These are phyloP conservation scores for Aquanectria penicillioides DNA, from an alignment of 2,329 filamentous ascomycete genomes.

Conservation along the genomic window DNA sequence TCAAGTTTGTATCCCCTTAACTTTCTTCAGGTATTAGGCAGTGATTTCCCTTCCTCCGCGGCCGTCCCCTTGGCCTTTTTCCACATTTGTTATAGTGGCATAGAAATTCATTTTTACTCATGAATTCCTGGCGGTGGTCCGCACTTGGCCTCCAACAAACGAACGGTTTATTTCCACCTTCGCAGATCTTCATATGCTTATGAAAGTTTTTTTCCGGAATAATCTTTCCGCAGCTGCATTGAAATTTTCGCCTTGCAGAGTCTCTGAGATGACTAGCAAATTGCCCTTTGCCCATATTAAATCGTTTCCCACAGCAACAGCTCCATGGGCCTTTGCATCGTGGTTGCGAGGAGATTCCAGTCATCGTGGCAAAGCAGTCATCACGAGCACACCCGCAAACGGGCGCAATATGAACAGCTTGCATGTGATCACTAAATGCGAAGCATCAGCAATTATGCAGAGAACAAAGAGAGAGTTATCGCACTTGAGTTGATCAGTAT, in stretches of 20 bases:
- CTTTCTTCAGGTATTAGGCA: neutral
- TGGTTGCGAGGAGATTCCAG: neutral
- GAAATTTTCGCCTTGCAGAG: neutral
- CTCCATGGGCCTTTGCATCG: neutral
- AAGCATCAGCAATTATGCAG: neutral
- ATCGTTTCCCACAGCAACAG: neutral
- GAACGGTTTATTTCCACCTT: neutral
- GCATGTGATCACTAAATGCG: neutral
- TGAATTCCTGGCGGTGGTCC: neutral
- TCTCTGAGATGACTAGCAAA: neutral
- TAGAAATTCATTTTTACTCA: neutral
- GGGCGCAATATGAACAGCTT: neutral
- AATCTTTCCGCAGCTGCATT: slow-evolving; percentile 6
- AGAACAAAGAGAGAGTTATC: neutral
- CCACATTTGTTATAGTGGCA: neutral
- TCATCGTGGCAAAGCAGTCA: neutral
- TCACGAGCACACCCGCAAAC: neutral
- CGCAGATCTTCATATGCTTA: neutral
- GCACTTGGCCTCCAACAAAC: neutral
- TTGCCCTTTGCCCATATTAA: neutral
- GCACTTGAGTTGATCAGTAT: neutral
- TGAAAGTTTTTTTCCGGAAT: neutral
- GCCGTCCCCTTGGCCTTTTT: neutral
- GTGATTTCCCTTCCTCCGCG: neutral
- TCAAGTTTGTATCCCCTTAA: neutral